Percentiles rank a stretch among this genome's conserved stretches.
Conservation (phyloP, 345 rosid species). For the Hibiscus syriacus region DNA sequence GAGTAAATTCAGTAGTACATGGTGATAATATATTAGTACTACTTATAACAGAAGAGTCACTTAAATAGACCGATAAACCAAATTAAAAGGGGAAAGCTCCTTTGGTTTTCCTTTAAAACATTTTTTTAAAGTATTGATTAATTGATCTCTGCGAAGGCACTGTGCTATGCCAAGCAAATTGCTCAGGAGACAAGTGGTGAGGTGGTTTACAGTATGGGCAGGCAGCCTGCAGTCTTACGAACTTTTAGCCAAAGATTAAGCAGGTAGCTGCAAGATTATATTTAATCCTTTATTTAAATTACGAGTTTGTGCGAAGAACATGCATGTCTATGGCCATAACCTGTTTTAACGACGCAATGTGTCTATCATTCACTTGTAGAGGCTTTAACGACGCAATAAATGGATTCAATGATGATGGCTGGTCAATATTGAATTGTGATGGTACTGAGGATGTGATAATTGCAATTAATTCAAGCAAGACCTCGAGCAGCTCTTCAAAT, state of each 20-base stretch:
- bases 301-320: no score
- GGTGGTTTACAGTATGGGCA: constrained; percentile 79
- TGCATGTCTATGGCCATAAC: not conserved
- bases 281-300: not conserved
- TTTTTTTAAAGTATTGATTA: no score
- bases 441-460: constrained; percentile 97
- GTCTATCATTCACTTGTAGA: constrained; percentile 27
- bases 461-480: constrained; percentile 84
- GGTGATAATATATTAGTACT: no score
- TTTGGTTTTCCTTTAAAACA: no score
- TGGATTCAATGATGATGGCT: constrained; percentile 93
- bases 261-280: constrained; percentile 38
- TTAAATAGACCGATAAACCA: no score
- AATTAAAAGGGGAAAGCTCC: no score
- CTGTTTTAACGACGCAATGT: not conserved
- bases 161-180: constrained; percentile 74
- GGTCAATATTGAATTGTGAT: constrained; percentile 77
- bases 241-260: constrained; percentile 91
- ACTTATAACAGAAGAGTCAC: no score
- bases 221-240: constrained; percentile 91
- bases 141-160: constrained; percentile 42
- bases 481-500: constrained; percentile 33
- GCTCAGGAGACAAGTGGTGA: constrained; percentile 97
- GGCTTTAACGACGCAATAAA: constrained; percentile 94
- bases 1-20: constrained; percentile 23